phyloP scores from a whole-genome alignment of 768 basidiomycete species.

The Lanmaoa rubissima region DNA sequence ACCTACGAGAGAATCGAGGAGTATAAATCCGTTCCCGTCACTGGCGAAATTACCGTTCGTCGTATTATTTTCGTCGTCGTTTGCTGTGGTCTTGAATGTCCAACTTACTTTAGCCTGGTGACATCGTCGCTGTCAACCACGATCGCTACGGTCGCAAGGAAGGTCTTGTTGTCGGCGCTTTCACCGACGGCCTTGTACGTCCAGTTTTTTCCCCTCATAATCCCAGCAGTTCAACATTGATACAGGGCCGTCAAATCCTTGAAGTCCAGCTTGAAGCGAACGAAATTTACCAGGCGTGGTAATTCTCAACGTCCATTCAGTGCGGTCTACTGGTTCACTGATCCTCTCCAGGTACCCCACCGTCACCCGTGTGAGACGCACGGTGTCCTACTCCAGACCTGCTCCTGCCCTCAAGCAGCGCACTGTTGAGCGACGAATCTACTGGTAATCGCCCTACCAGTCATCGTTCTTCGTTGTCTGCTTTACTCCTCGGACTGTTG shows the following conservation, averaged over 20 bases:
- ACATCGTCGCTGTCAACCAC: constrained; percentile 76
- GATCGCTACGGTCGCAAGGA: constrained; percentile 63
- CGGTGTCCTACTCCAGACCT: constrained; percentile 58
- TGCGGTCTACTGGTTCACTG: constrained; percentile 3
- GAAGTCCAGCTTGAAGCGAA: constrained; percentile 76
- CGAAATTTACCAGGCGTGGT: constrained; percentile 71
- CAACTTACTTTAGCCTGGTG: constrained; percentile 55
- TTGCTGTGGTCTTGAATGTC: neutral
- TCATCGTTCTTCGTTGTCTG: neutral
- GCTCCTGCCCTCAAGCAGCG: constrained; percentile 42
- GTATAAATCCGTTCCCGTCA: constrained; percentile 21
- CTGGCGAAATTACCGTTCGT: constrained; percentile 39
- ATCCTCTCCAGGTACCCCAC: constrained; percentile 60
- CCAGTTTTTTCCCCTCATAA: neutral
- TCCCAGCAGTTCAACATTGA: neutral
- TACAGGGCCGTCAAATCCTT: constrained; percentile 76
- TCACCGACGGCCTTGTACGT: constrained; percentile 67
- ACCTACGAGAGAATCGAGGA: constrained; percentile 35
- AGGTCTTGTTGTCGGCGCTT: constrained; percentile 77
- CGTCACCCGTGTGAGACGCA: constrained; percentile 75
- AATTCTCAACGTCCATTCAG: constrained; percentile 6
- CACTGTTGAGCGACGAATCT: constrained; percentile 72
- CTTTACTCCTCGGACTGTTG: constrained; percentile 17
- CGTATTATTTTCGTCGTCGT: neutral
- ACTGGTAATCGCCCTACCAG: constrained; percentile 51